phyloP scores from a whole-genome alignment of 345 rosid genomes.

The Eucalyptus sp. region DNA sequence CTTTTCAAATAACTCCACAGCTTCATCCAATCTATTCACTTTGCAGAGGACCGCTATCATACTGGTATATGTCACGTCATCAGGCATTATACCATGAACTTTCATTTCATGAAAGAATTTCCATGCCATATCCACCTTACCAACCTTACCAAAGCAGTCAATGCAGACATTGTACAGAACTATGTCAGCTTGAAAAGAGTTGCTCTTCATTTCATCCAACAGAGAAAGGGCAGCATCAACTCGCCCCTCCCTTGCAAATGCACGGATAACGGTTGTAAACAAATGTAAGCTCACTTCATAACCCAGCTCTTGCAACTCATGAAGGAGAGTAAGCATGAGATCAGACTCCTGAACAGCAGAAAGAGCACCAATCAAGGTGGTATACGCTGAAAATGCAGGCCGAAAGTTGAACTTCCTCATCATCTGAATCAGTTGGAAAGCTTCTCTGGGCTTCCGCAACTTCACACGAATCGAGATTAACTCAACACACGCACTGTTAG shows the following conservation, averaged over 20 bases:
- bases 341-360: constrained; percentile 44
- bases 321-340: constrained; percentile 70
- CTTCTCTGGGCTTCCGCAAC: constrained; percentile 55
- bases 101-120: constrained; percentile 92
- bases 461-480: constrained; percentile 48
- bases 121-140: constrained; percentile 96
- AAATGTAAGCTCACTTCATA: constrained; percentile 76
- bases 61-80: constrained; percentile 90
- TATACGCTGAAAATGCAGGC: constrained; percentile 87
- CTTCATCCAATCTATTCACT: constrained; percentile 72
- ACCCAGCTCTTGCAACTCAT: constrained; percentile 93
- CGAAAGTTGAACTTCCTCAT: constrained; percentile 93
- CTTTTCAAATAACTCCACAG: constrained; percentile 74
- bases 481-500: constrained; percentile 38
- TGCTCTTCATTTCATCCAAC: constrained; percentile 93
- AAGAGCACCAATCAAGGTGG: constrained; percentile 84
- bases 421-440: constrained; percentile 58
- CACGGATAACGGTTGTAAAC: constrained; percentile 80
- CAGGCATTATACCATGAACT: constrained; percentile 59
- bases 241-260: constrained; percentile 70
- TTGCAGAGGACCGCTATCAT: constrained; percentile 89
- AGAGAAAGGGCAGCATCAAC: constrained; percentile 78
- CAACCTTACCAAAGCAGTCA: constrained; percentile 89
- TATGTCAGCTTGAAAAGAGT: constrained; percentile 57
- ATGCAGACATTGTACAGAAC: constrained; percentile 95